A percentile compares a stretch with the other conserved stretches of the same genome.
Conservation (phyloP, 1,139 yeast genomes). For the Kurtzmaniella quercitrusa region DNA sequence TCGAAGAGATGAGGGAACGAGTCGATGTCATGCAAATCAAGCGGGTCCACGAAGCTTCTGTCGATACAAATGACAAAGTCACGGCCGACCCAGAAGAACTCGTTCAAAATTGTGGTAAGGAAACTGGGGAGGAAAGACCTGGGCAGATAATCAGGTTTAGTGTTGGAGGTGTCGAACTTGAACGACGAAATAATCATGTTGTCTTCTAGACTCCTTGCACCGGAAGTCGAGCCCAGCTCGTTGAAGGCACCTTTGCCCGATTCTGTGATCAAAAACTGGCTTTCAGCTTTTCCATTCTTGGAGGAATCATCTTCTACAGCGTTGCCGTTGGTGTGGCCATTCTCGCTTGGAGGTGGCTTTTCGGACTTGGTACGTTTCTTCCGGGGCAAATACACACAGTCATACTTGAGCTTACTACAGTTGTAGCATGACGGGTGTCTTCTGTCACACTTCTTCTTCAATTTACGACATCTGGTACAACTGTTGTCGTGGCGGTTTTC, state of each 20-base stretch:
- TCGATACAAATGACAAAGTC: conserved; percentile 14
- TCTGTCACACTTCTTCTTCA: conserved; percentile 48
- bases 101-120: not conserved
- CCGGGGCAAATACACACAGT: conserved; percentile 42
- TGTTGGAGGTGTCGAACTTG: not conserved
- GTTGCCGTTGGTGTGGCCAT: not conserved
- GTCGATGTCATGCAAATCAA: conserved; percentile 9
- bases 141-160: not conserved
- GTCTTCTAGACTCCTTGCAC: not conserved
- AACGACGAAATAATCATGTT: not conserved
- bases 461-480: conserved; percentile 18
- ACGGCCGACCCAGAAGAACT: conserved; percentile 19
- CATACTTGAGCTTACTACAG: conserved; percentile 33
- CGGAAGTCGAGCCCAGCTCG: too few relatives aligned
- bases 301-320: not conserved
- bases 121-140: not conserved
- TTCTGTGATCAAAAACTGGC: not conserved
- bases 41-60: not conserved
- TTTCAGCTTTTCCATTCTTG: not conserved
- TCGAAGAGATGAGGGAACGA: conserved; percentile 26
- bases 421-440: conserved; percentile 40
- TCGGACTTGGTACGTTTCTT: conserved; percentile 21
- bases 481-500: conserved; percentile 3
- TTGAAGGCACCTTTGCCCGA: not conserved
- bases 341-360: not conserved